Base-by-base conservation (phyloP, 805 yeast species). In the Isabelozyma rhagii region DNA sequence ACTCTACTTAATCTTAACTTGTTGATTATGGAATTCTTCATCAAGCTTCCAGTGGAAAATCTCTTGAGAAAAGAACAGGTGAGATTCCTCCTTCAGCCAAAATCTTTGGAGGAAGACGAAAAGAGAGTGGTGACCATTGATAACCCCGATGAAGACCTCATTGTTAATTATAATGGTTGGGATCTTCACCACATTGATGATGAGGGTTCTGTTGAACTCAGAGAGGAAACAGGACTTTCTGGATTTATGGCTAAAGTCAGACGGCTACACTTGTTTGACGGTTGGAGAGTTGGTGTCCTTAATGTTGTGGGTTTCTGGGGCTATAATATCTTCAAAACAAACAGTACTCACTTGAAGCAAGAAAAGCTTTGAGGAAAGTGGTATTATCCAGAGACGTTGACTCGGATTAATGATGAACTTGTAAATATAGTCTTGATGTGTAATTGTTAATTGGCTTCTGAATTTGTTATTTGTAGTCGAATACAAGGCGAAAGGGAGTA, bases 221-320 rank as follows among this genome's bases (percentile, higher is more conserved):
- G 15, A 17, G 10, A 43, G 5, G 29, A 21, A 6, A 36, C 53
- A 57, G 28, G 49, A 54, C 8, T 52, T 63, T 31, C 50, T 60
- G 34, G 48, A 45, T 75, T 84, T 1, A 54, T 76, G 55, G 78
- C 78, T 41, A 57, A 63, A 18, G 46, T 68, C 14, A 57, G 57
- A 38, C 51, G 53, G 21, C 51, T 68, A 34, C 75, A 75, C 1
- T 63, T 74, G 47, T 92, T 89, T 77, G 80, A 93, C 56, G 99
- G 98, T 38, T 93, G 98, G 98, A 81, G 89, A 64, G 84, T 90
- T 41, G 96, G 96, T 28, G 74, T 88, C 9, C 66, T 90, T 50
- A 89, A 93, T 52, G 80, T 89, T 3, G 66, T 88, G 45, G 94
- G 96, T 9, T 84, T 85, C 46, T 93, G 96, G 87, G 92, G 96